A percentile compares a stretch with the other conserved stretches of the same genome.
phyloP scores from a whole-genome alignment of 2,329 filamentous ascomycete genomes.

The Keithomyces neogunnii region DNA sequence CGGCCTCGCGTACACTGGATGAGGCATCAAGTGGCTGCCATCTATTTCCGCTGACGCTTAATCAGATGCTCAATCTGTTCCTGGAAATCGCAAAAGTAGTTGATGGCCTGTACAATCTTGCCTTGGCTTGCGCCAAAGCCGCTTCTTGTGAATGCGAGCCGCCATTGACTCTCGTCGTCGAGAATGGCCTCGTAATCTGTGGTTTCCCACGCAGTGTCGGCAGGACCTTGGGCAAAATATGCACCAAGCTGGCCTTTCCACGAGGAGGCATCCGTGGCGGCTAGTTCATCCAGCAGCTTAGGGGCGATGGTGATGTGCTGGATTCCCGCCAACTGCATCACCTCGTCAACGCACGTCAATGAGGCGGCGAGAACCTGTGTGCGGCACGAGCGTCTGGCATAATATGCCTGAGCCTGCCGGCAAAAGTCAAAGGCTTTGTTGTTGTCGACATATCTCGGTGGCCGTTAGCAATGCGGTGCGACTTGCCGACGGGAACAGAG shows the following conservation, averaged over 20 bases:
- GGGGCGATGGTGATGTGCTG: conserved; percentile 53
- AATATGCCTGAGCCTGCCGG: conserved; percentile 44
- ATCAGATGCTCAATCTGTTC: conserved; percentile 34
- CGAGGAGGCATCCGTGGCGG: conserved; percentile 23
- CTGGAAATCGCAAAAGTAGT: conserved; percentile 50
- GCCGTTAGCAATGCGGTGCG: not conserved
- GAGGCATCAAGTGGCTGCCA: no score
- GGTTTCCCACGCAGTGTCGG: conserved; percentile 18
- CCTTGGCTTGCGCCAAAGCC: conserved; percentile 37
- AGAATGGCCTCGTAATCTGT: conserved; percentile 14
- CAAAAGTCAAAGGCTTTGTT: conserved; percentile 42
- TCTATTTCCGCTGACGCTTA: no score
- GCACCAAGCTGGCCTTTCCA: not conserved
- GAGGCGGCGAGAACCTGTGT: conserved; percentile 50
- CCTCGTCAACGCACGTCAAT: conserved; percentile 47
- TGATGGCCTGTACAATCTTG: conserved; percentile 46
- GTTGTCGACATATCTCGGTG: conserved; percentile 35
- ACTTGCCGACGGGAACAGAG: not conserved
- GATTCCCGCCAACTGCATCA: conserved; percentile 48
- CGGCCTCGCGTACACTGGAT: not conserved
- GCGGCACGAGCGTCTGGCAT: conserved; percentile 27
- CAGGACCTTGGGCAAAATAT: conserved; percentile 18
- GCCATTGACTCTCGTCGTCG: conserved; percentile 38
- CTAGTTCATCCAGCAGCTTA: conserved; percentile 38
- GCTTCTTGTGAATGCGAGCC: conserved; percentile 40